Conservation (phyloP, 2,329 filamentous ascomycete genomes). For the Penicillium fuscoglaucum region DNA sequence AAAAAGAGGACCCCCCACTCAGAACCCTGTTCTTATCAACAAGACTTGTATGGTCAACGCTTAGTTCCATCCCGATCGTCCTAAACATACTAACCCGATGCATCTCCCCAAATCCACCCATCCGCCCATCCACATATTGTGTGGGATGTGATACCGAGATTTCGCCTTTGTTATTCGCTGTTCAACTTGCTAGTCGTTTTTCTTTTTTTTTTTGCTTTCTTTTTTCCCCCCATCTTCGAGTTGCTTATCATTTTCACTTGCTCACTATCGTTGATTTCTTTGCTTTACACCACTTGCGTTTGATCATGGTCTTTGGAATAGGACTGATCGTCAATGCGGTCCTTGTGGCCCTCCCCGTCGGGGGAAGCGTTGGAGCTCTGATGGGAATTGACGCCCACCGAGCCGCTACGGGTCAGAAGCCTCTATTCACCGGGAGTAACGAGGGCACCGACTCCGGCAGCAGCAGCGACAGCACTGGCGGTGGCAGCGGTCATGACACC, state of each 20-base stretch:
- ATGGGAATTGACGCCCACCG: slow-evolving; percentile 52
- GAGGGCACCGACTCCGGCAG: slow-evolving; percentile 15
- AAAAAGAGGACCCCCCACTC: neutral
- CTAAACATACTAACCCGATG: slow-evolving; percentile 4
- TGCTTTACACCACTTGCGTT: slow-evolving; percentile 6
- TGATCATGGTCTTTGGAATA: slow-evolving; percentile 27
- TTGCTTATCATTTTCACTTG: neutral
- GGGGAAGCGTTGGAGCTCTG: slow-evolving; percentile 52
- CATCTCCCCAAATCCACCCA: neutral
- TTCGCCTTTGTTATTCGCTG: slow-evolving; percentile 5
- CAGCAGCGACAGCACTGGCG: slow-evolving; percentile 21
- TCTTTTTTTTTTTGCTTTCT: neutral
- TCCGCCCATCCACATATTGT: neutral
- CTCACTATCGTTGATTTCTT: slow-evolving; percentile 12
- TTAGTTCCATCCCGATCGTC: neutral
- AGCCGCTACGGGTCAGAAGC: slow-evolving; percentile 44
- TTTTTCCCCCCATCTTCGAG: neutral
- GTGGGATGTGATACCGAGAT: neutral
- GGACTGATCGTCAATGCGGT: slow-evolving; percentile 52
- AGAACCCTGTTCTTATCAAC: neutral
- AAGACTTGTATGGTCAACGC: neutral
- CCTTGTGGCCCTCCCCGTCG: slow-evolving; percentile 54
- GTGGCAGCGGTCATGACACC: slow-evolving; percentile 9
- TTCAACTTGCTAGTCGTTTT: neutral
- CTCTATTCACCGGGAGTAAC: slow-evolving; percentile 45